Conservation (phyloP, 345 rosid genomes). For the Eucalyptus marginata region DNA sequence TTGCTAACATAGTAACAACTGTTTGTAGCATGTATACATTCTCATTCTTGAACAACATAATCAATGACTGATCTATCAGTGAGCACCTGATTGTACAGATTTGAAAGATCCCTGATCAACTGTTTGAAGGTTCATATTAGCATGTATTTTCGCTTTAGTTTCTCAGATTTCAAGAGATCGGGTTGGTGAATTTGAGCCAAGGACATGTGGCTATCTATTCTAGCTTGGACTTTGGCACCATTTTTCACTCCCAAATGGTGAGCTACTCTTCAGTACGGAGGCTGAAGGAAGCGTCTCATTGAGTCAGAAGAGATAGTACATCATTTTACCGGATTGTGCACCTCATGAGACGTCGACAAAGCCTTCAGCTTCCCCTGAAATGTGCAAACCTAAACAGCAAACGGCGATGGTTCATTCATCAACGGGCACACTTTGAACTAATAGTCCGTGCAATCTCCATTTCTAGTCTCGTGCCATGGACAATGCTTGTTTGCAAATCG, state of each 20-base stretch:
- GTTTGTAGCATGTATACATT: neutral
- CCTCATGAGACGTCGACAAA: neutral
- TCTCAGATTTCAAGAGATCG: neutral
- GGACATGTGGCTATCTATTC: neutral
- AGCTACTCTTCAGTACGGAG: neutral
- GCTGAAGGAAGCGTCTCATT: neutral
- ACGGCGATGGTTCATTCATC: neutral
- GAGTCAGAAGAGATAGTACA: neutral
- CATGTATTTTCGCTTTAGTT: neutral
- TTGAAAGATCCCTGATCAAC: neutral
- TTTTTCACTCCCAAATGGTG: neutral
- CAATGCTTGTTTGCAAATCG: neutral
- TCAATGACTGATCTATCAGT: neutral
- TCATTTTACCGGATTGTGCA: neutral
- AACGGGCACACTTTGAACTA: neutral
- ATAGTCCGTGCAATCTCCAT: neutral
- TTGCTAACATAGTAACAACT: neutral
- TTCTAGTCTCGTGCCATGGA: neutral
- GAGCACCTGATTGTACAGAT: neutral
- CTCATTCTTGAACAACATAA: neutral
- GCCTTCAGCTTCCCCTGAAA: neutral
- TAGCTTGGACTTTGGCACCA: neutral
- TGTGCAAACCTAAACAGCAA: neutral
- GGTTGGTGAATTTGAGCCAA: neutral
- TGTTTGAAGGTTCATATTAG: neutral